Conservation (phyloP, 306 rosid genomes). For the Trifolium subterraneum region DNA sequence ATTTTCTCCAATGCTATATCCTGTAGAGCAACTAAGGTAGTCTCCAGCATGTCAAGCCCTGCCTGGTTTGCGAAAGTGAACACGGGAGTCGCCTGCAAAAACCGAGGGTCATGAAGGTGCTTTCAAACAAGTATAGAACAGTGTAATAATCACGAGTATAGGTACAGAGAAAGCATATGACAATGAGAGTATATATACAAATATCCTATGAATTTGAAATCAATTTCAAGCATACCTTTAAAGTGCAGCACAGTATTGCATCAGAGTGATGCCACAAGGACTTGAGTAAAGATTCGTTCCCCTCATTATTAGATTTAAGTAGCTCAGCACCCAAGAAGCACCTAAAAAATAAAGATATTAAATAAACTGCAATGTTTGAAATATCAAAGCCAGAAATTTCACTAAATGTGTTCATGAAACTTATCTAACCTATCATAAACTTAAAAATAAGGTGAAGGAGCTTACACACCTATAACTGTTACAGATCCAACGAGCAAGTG, state of each 20-base stretch:
- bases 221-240: constrained; percentile 63
- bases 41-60: constrained; percentile 98
- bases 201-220: constrained; percentile 2
- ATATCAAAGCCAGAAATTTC: not conserved
- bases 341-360: constrained; percentile 51
- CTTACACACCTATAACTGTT: constrained; percentile 81
- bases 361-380: constrained; percentile 13
- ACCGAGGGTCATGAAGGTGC: constrained; percentile 7
- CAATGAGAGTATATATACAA: not conserved
- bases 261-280: constrained; percentile 95
- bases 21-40: constrained; percentile 93
- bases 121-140: not conserved
- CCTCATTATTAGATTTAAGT: constrained; percentile 70
- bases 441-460: not conserved
- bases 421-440: not conserved
- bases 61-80: constrained; percentile 97
- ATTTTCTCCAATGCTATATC: constrained; percentile 88
- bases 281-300: constrained; percentile 76
- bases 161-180: not conserved
- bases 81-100: constrained; percentile 83
- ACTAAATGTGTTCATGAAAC: not conserved
- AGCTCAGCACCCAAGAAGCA: constrained; percentile 90
- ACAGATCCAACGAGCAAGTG: constrained; percentile 98
- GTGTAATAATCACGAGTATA: not conserved
- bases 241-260: constrained; percentile 88